phyloP scores from a whole-genome alignment of 495 filamentous ascomycete species.

The Penicillium longicatenatum region DNA sequence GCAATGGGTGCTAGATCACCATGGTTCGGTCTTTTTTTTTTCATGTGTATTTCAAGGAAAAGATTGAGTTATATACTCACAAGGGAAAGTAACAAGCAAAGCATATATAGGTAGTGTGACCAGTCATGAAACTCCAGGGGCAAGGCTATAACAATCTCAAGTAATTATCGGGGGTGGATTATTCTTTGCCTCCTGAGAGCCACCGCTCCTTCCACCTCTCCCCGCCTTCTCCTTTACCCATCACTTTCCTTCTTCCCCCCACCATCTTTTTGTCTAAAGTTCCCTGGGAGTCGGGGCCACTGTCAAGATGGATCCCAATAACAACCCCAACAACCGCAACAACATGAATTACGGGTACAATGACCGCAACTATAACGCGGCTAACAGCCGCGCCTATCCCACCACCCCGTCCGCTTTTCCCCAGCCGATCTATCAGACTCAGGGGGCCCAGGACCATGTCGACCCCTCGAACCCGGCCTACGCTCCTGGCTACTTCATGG shows the following conservation, averaged over 20 bases:
- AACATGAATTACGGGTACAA: conserved; percentile 70
- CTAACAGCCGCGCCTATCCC: conserved; percentile 83
- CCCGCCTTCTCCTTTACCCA: conserved; percentile 32
- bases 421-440: conserved; percentile 77
- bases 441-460: conserved; percentile 57
- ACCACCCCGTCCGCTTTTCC: conserved; percentile 97
- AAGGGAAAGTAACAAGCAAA: neutral
- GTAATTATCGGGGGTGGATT: conserved; percentile 14
- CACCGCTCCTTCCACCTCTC: conserved; percentile 39
- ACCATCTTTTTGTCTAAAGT: conserved; percentile 17
- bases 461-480: conserved; percentile 52
- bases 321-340: conserved; percentile 52
- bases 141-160: neutral
- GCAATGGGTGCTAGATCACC: neutral
- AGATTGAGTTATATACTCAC: neutral
- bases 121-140: conserved; percentile 1
- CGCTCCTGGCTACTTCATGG: conserved; percentile 66
- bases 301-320: conserved; percentile 55
- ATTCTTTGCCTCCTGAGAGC: conserved; percentile 34
- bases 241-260: conserved; percentile 15
- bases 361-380: conserved; percentile 64
- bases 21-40: neutral
- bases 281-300: conserved; percentile 15
- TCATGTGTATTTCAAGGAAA: neutral
- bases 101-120: neutral